These are phyloP conservation scores for Pseudogymnoascus sp. DNA, from an alignment of 2,329 filamentous ascomycete species.

Conservation along the genomic window DNA sequence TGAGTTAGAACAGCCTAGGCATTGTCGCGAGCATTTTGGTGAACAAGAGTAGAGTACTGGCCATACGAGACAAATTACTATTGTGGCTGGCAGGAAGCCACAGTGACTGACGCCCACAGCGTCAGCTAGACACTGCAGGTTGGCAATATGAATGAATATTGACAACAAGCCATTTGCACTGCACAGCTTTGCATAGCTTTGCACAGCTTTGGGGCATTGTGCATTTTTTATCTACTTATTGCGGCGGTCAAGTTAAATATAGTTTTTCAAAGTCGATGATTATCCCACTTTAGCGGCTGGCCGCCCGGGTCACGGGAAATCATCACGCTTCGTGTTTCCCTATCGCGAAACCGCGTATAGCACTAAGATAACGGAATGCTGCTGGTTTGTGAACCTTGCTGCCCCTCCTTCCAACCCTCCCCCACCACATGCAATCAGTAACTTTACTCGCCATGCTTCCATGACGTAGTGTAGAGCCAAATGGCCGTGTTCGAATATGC, in stretches of 20 bases:
- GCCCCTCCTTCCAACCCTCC: conserved; percentile 1
- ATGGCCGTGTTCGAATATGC: conserved; percentile 4
- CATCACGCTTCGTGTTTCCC: neutral
- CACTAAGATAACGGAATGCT: conserved; percentile 6
- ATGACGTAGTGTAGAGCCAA: neutral
- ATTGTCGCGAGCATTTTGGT: neutral
- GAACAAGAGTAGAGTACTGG: neutral
- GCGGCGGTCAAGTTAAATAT: neutral
- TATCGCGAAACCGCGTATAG: conserved; percentile 1
- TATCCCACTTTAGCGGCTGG: conserved; percentile 19
- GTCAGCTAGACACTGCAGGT: neutral
- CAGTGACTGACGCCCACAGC: neutral
- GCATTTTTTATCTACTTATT: neutral
- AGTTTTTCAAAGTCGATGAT: conserved; percentile 14
- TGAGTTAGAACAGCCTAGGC: neutral
- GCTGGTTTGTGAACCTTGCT: neutral
- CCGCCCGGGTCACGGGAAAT: neutral
- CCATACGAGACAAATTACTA: neutral
- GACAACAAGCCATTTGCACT: neutral
- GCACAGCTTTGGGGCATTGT: neutral
- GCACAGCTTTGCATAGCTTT: no score
- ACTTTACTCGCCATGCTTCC: neutral
- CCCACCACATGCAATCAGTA: neutral
- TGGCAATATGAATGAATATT: neutral
- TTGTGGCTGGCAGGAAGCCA: neutral